These are phyloP conservation scores for Neopestalotiopsis sp. DNA, from an alignment of 2,329 filamentous ascomycete genomes.

Conservation along the genomic window DNA sequence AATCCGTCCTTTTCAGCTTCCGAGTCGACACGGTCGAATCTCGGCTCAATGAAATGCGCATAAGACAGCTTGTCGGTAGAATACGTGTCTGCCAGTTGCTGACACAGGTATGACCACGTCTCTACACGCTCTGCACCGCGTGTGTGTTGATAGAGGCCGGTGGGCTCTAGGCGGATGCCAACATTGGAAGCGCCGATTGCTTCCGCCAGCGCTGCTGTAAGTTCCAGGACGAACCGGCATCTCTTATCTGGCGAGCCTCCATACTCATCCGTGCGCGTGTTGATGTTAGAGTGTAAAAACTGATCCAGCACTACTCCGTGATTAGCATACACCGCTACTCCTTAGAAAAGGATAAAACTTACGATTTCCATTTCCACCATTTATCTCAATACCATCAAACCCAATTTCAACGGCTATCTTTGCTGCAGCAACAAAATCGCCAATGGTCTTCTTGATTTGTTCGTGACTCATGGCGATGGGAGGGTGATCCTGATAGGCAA, in stretches of 20 bases:
- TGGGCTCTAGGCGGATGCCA: conserved; percentile 39
- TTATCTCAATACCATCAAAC: conserved; percentile 54
- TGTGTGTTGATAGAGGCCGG: conserved; percentile 50
- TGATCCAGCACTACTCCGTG: conserved; percentile 19
- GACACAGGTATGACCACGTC: conserved; percentile 51
- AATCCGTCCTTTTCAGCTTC: conserved; percentile 43
- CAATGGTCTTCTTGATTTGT: conserved; percentile 30
- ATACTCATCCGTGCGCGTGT: conserved; percentile 36
- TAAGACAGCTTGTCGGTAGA: conserved; percentile 43
- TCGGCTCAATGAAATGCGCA: conserved; percentile 54
- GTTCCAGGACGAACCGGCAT: conserved; percentile 36
- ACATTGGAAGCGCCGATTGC: conserved; percentile 35
- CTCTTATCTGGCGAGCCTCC: conserved; percentile 36
- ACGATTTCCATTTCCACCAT: conserved; percentile 29
- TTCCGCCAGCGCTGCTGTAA: conserved; percentile 32
- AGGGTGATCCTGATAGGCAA: conserved; percentile 35
- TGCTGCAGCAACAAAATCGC: conserved; percentile 30
- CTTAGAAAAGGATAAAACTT: not conserved
- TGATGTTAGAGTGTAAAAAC: conserved; percentile 30
- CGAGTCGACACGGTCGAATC: conserved; percentile 47
- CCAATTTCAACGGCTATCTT: conserved; percentile 40
- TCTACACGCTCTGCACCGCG: conserved; percentile 50
- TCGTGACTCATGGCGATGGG: conserved; percentile 43
- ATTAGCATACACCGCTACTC: not conserved
- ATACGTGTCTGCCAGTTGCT: conserved; percentile 38